Evolutionary conservation across 2,329 filamentous ascomycete genomes (phyloP).

Genomic region (Verticillium tricorpus): DNA sequence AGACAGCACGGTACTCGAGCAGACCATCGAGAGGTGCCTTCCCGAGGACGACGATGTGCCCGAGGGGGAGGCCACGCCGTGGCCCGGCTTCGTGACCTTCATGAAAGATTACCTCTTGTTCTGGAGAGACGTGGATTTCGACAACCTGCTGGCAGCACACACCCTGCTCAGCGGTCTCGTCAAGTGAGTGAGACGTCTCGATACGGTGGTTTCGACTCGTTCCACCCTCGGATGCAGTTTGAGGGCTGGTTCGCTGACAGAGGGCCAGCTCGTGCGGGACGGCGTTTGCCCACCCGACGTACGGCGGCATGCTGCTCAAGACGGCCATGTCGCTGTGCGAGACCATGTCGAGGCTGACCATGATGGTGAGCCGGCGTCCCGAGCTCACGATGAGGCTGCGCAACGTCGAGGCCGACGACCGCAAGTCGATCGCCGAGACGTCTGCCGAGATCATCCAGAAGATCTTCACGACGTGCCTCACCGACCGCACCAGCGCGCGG

Average conservation of each 20-base stretch:
- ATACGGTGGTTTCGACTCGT: neutral
- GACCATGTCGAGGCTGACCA: conserved; percentile 75
- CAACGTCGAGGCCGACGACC: conserved; percentile 60
- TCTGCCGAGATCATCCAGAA: conserved; percentile 87
- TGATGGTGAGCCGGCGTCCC: conserved; percentile 76
- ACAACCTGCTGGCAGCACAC: conserved; percentile 71
- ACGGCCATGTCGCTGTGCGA: conserved; percentile 79
- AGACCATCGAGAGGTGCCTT: conserved; percentile 58
- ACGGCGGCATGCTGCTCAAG: conserved; percentile 77
- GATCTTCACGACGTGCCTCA: conserved; percentile 85
- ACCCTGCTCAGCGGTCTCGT: conserved; percentile 68
- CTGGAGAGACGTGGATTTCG: conserved; percentile 73
- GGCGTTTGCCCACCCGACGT: conserved; percentile 72
- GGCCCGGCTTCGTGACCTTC: conserved; percentile 75
- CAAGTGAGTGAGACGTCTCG: conserved; percentile 50
- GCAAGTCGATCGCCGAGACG: conserved; percentile 77
- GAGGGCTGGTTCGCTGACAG: neutral
- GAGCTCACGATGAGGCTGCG: conserved; percentile 67
- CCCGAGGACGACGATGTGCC: conserved; percentile 60
- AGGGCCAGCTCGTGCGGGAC: conserved; percentile 70
- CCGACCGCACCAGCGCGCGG: conserved; percentile 67
- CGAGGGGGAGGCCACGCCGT: conserved; percentile 61
- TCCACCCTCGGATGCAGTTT: neutral
- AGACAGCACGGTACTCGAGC: conserved; percentile 49
- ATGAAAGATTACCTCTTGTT: conserved; percentile 78